These are phyloP conservation scores for Isabelozyma gotoi DNA, from an alignment of 805 yeast species.

Conservation along the genomic window DNA sequence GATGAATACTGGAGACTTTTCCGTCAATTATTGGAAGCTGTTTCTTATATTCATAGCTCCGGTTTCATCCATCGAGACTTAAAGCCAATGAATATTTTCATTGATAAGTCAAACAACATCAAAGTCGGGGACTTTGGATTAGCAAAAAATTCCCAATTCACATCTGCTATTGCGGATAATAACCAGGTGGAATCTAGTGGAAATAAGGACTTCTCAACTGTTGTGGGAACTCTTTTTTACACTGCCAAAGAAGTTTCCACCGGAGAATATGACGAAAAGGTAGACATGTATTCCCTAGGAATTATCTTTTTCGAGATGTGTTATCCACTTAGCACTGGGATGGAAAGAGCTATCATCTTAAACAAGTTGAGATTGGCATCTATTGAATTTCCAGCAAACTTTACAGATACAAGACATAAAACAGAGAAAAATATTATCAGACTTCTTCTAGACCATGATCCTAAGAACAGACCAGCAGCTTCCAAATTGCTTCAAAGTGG, in stretches of 20 bases:
- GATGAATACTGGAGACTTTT: constrained; percentile 89
- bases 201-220: constrained; percentile 79
- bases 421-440: constrained; percentile 69
- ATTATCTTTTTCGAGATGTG: constrained; percentile 95
- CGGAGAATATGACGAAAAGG: constrained; percentile 87
- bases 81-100: constrained; percentile 93
- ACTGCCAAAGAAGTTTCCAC: constrained; percentile 85
- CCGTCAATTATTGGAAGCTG: constrained; percentile 84
- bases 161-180: constrained; percentile 33
- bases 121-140: constrained; percentile 97
- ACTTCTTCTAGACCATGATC: constrained; percentile 74
- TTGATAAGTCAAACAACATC: constrained; percentile 83
- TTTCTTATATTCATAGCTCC: constrained; percentile 86
- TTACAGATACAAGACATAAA: constrained; percentile 48
- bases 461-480: constrained; percentile 79
- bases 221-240: constrained; percentile 91
- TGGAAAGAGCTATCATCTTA: constrained; percentile 86
- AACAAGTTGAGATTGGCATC: constrained; percentile 57
- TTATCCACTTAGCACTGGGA: constrained; percentile 78
- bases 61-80: constrained; percentile 95
- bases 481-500: constrained; percentile 74
- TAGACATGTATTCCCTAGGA: constrained; percentile 94
- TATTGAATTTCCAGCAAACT: constrained; percentile 71
- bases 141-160: constrained; percentile 79
- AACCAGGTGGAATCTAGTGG: constrained; percentile 35